Base-by-base conservation (phyloP, 768 basidiomycete genomes). In the Piloderma croceum region DNA sequence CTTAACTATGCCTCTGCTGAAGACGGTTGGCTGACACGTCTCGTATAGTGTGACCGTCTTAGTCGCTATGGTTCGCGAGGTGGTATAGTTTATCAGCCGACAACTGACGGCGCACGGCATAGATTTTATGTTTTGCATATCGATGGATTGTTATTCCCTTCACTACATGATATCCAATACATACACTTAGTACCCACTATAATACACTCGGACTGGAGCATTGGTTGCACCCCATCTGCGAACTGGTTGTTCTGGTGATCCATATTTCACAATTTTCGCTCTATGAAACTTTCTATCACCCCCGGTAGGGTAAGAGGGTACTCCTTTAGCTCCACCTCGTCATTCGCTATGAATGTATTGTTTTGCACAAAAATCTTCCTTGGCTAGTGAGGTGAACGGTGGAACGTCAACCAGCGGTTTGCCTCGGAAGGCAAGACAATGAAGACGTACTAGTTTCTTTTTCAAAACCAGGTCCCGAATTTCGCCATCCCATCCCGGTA, bases 311-410 rank as follows among this genome's bases (percentile, higher is more conserved):
- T 87, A 41, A 85, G 62, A 7, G 84, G 77, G 55, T 90, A 90
- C 52, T 91, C 88, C 58, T 79, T 86, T 44, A 93, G 62, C 39
- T 78, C 65, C 20, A 88, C 84, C 50, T 87, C 76, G 20, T 67
- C 80, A 47, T 78, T 64, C 38, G 73, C 73, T 35, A 90, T 49
- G 49, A 80, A 65, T 11, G 88, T 88, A 52, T 84, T 90, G 3
- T 87, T 84, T 59, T 89, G 90, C 3, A 88, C 80, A 60, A 91
- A 84, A 13, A 89, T 72, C 60, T 89, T 91, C 43, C 90, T 78
- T 13, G 90, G 83, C 81, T 90, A 48, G 39, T 44, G 41, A 38
- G 29, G 24, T 10, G n/a, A 24, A 43, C 38, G 27, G 13, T 25
- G 5, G 6, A 29, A 10, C 22, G 20, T n/a, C 11, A 17, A 7